Base-by-base conservation (phyloP, 768 basidiomycete species). In the Russula sp. region DNA sequence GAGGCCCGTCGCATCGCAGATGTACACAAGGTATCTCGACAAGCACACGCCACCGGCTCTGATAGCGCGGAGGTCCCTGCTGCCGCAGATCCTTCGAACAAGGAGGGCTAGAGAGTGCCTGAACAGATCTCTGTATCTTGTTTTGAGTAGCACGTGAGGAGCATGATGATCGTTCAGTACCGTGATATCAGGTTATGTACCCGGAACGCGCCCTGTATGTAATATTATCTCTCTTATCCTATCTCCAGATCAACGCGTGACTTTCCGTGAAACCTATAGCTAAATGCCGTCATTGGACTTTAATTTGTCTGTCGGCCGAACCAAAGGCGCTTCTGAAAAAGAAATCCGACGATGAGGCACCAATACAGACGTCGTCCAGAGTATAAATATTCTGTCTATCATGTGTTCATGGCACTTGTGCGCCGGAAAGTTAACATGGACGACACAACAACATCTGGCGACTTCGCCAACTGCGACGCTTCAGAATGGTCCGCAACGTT, bases 1-100 rank as follows among this genome's bases (percentile, higher is more conserved):
- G 95, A 98, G 75, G 95, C 95, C 2, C 78, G 80, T 63, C 84
- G 95, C 35, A 91, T 98, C 70, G 84, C 86, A 32, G 81, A 80
- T 32, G 73, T 78, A 59, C 81, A 89, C 67, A 86, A 88, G 70
- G 61, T 18, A 6, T 20, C 62, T 22, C 62, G 44, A 39, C 39
- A 52, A 10, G 13, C 49, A 1, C 54, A 14, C 3, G 8, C 52
- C n/a, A 34, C 53, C 5, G 40, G 47, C 16, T 31, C 52, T 37
- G 22, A 16, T 27, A 39, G 39, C 6, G 57, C 32, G 18, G 52
- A n/a, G 44, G 42, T 31, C 22, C 34, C 62, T 31, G 40, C 34
- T 45, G 9, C 34, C 6, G 47, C 34, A 6, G 40, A 44, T 37
- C 10, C 39, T 9, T 49, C 31, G 40, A 50, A 48, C 11, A 54